Evolutionary conservation across 2,329 filamentous ascomycete species (phyloP).

Genomic region (Rhynchosporium agropyri): DNA sequence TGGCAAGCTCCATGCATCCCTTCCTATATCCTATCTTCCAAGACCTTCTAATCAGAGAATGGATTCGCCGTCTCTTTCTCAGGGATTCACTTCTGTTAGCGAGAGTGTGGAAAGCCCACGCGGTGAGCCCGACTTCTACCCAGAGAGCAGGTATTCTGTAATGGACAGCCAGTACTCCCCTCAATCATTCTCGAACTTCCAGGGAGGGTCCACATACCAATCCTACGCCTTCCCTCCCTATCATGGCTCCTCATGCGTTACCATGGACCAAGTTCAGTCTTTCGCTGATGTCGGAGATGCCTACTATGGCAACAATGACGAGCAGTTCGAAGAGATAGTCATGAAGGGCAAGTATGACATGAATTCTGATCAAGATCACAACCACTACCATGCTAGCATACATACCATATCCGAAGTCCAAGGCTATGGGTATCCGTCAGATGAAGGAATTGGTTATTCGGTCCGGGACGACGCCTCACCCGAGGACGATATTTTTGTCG

Average conservation of each 20-base stretch:
- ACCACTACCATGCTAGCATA: constrained; percentile 12
- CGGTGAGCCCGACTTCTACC: constrained; percentile 29
- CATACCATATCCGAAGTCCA: background rate
- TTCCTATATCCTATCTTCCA: constrained; percentile 30
- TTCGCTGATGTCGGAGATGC: constrained; percentile 34
- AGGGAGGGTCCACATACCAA: constrained; percentile 6
- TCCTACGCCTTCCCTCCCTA: constrained; percentile 14
- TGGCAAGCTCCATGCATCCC: background rate
- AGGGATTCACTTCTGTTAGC: constrained; percentile 30
- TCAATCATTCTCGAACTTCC: background rate
- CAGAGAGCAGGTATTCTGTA: constrained; percentile 29
- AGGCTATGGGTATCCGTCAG: constrained; percentile 22
- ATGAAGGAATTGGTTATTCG: constrained; percentile 37
- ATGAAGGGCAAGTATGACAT: constrained; percentile 26
- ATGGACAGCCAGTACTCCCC: constrained; percentile 9
- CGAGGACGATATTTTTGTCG: constrained; percentile 19
- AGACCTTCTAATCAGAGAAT: constrained; percentile 24
- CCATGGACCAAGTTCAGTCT: constrained; percentile 37
- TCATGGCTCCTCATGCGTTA: constrained; percentile 27
- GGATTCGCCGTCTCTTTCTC: constrained; percentile 36
- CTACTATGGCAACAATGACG: constrained; percentile 27
- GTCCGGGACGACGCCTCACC: constrained; percentile 35
- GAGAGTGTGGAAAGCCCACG: constrained; percentile 32
- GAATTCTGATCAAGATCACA: constrained; percentile 20
- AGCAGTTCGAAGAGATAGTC: constrained; percentile 28